Base-by-base conservation (phyloP, 2,329 filamentous ascomycete genomes). In the Fusarium foetens region DNA sequence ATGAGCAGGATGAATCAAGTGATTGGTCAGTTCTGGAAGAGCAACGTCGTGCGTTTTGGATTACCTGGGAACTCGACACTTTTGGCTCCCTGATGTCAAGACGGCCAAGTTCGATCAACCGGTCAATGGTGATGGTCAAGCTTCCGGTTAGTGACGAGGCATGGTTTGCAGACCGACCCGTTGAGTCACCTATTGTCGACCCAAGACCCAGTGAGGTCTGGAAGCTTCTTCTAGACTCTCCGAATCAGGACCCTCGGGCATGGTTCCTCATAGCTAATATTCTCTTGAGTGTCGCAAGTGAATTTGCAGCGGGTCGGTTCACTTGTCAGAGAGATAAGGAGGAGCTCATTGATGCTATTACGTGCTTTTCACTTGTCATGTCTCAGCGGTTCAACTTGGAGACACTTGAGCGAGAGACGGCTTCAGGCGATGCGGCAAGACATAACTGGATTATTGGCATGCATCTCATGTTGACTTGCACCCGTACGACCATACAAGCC, bases 371-470 rank as follows among this genome's bases (percentile, higher is more conserved):
- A 17, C 49, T 53, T 8, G 33, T 14, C 19, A 27, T 39, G 8
- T 53, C 49, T 1, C 49, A 53, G 13, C 11, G 49, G 19, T 53
- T 53, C 7, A 38, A 21, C 19, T 3, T 53, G 7, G 33, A 53
- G 14, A 53, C 33, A 0, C 8, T 53, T 0, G 49, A 39, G 11
- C 5, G 8, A 9, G 33, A 36, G 0, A 7, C 4, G 1, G 6
- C 31, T 4, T 38, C 19, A 4, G 33, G 19, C 0, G 49, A 53
- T 39, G 49, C 49, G 0, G 23, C 49, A 17, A 38, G 33, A 2
- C 48, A 51, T 25, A 51, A 51, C 31, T 51, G 48, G 48, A 51
- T 51, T 6, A 36, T 51, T 4, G 48, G 48, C 3, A 51, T 51
- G 33, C 48, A 51, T 14, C 31, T 51, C 9, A 51, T 51, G n/a